Percentiles rank a stretch among this genome's conserved stretches.
phyloP scores from a whole-genome alignment of 805 yeast species.

The Wickerhamomyces sydowiorum region DNA sequence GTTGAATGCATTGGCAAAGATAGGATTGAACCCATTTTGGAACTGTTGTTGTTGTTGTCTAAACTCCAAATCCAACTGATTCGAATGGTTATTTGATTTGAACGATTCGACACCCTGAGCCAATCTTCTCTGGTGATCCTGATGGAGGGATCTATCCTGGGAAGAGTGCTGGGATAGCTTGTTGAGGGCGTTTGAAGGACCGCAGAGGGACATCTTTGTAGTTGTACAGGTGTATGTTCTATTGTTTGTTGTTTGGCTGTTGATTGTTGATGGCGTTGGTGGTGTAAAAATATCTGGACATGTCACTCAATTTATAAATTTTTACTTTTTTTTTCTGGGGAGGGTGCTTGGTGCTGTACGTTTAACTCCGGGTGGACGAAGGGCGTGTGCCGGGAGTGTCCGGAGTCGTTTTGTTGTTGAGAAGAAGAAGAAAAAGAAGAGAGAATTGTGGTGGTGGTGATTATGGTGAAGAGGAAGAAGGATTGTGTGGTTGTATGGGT shows the following conservation, averaged over 20 bases:
- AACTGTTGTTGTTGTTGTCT: background rate
- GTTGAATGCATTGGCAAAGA: background rate
- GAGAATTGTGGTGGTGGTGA: too few species aligned
- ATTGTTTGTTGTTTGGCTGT: background rate
- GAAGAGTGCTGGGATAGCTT: slow-evolving; percentile 18
- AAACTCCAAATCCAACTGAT: background rate
- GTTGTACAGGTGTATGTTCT: background rate
- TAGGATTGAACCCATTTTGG: background rate
- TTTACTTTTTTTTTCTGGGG: background rate
- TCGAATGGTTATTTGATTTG: background rate
- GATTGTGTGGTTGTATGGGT: background rate
- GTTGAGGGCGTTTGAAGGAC: slow-evolving; percentile 23
- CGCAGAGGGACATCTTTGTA: slow-evolving; percentile 12
- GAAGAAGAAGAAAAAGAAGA: background rate
- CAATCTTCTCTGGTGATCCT: background rate
- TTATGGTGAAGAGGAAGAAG: background rate
- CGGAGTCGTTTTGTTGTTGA: background rate
- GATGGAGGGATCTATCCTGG: slow-evolving; percentile 2
- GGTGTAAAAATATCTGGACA: too few species aligned
- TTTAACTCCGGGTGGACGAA: background rate
- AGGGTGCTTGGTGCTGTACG: too few species aligned
- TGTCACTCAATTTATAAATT: too few species aligned
- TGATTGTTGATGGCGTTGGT: too few species aligned
- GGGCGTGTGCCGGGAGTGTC: background rate
- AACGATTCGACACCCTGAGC: background rate